Percentiles rank a stretch among this genome's conserved stretches.
Conservation (phyloP, 306 rosid genomes). For the Castanospermum australe region DNA sequence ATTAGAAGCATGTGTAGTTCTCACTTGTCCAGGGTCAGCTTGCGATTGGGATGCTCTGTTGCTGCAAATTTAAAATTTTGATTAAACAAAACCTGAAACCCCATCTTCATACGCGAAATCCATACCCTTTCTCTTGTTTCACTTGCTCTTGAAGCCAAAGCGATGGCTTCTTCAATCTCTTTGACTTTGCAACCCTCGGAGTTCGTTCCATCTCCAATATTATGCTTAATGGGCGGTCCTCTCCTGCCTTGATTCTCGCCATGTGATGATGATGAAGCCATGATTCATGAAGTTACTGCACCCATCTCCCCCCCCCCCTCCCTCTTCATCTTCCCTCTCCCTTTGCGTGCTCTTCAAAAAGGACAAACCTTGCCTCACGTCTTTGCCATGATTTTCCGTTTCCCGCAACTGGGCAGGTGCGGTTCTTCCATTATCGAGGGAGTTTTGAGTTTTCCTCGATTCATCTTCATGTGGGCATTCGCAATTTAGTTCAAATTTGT, state of each 20-base stretch:
- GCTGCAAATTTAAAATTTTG: not conserved
- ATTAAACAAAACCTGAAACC: not conserved
- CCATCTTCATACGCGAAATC: conserved; percentile 5
- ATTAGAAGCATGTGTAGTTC: too few relatives aligned
- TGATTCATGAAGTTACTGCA: not conserved
- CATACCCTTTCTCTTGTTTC: not conserved
- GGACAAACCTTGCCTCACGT: conserved; percentile 27
- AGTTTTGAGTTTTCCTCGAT: not conserved
- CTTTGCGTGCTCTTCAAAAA: conserved; percentile 71
- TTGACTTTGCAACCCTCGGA: conserved; percentile 57
- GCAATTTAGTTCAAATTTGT: conserved; percentile 23
- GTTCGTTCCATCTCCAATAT: conserved; percentile 41
- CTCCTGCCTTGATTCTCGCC: conserved; percentile 48
- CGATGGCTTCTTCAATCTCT: conserved; percentile 23
- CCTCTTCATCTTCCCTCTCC: not conserved
- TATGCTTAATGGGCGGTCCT: conserved; percentile 32
- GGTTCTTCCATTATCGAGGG: not conserved
- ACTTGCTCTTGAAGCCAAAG: conserved; percentile 29
- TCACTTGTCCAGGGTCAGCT: too few relatives aligned
- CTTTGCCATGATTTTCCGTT: conserved; percentile 20
- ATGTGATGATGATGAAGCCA: not conserved
- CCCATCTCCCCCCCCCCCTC: not conserved
- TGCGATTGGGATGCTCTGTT: not conserved
- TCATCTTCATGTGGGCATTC: conserved; percentile 20
- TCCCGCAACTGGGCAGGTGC: not conserved